Base-by-base conservation (phyloP, 352 stramenopile genomes). In the Globisporangium abappressorium region DNA sequence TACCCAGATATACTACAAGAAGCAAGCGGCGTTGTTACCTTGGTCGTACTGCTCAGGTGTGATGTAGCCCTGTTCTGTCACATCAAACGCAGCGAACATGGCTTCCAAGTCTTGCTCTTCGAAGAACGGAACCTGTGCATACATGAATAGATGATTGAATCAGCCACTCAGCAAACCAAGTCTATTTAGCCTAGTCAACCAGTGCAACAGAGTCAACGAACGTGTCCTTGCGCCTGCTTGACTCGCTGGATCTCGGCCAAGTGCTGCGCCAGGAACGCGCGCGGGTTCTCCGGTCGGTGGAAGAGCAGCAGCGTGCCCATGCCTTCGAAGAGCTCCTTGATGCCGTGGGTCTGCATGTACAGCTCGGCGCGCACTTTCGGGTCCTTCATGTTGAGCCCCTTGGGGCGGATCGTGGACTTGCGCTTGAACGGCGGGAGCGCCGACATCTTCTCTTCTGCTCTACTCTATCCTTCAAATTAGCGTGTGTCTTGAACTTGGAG, bases 71-170 rank as follows among this genome's bases (percentile, higher is more conserved):
- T 79, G 81, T 0, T 84, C 84, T n/a, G 84, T 92, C 33, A 89
- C 73, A 53, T 93, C 85, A 30, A 93, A 93, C 8, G 84, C 83
- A 30, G 73, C 69, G 41, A 93, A 93, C 83, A 92, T 92, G 1
- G 84, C 83, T 22, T 88, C 76, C 11, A 93, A 60, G 69, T 92
- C 85, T 14, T 82, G 72, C 22, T 93, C 85, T 18, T 87, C 80
- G 54, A 93, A 92, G 72, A 92, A 92, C 12, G 79, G 75, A 1
- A 86, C 62, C 84, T 92, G 68, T 0, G 7, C 8, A 11, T 12
- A 38, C 34, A 38, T 8, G 9, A 4, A 38, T 9, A 12, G 34
- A 9, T 11, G 8, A 38, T 12, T 12, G 34, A 38, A 12, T 12
- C 7, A 12, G 7, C 34, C 34, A 38, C 7, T 22, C 28, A 33